Conservation (phyloP, 352 stramenopile genomes). For the Globisporangium camurandrum region DNA sequence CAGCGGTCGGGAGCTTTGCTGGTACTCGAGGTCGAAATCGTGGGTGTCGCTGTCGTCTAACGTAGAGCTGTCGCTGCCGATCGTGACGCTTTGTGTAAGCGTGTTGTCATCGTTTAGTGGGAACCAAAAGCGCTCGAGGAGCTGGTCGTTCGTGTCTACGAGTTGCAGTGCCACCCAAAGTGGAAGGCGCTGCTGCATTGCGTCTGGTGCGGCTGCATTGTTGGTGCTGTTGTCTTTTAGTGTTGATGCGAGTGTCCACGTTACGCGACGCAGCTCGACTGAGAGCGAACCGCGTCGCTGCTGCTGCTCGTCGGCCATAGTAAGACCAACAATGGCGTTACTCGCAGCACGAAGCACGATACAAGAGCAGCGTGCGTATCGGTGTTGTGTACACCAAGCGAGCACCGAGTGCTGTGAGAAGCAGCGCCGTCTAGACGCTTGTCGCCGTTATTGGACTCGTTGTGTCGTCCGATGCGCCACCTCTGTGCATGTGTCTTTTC, state of each 20-base stretch:
- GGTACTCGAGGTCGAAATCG: slow-evolving; percentile 21
- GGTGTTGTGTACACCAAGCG: no score
- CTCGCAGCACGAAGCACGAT: neutral
- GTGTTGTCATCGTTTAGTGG: slow-evolving; percentile 37
- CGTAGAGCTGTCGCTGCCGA: no score
- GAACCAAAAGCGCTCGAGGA: slow-evolving; percentile 48
- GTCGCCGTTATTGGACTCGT: no score
- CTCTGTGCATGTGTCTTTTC: no score
- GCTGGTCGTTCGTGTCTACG: slow-evolving; percentile 15
- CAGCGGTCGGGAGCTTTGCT: slow-evolving; percentile 39
- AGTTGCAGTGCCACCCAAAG: slow-evolving; percentile 42
- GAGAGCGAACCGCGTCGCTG: slow-evolving; percentile 25
- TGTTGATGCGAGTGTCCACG: slow-evolving; percentile 11
- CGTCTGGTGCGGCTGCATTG: neutral
- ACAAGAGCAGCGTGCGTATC: neutral
- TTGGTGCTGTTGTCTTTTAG: neutral
- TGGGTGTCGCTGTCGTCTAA: neutral
- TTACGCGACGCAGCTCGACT: slow-evolving; percentile 24
- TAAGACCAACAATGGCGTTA: neutral
- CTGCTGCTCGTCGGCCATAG: neutral
- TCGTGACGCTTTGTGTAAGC: slow-evolving; percentile 29
- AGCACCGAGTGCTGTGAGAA: no score
- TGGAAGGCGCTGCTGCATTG: slow-evolving; percentile 5
- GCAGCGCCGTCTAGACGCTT: no score
- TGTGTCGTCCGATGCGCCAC: no score